These are phyloP conservation scores for Colletotrichum sublineola DNA, from an alignment of 2,329 filamentous ascomycete species.

Conservation along the genomic window DNA sequence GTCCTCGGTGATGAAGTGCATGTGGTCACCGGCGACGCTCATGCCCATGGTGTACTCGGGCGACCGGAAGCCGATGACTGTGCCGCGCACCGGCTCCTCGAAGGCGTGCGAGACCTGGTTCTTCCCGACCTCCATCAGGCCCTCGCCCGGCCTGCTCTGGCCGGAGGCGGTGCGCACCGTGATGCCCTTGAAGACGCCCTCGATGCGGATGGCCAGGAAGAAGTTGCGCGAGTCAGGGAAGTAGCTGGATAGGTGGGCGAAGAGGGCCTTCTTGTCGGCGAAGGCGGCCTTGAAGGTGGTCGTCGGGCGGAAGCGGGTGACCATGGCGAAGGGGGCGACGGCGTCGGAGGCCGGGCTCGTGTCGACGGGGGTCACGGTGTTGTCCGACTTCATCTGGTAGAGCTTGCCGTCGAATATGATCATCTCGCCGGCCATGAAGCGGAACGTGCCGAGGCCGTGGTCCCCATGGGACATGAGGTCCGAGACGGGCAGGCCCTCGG, in stretches of 20 bases:
- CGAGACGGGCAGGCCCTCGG: constrained; percentile 49
- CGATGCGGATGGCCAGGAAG: constrained; percentile 49
- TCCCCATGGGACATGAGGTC: constrained; percentile 50
- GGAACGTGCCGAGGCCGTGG: constrained; percentile 54
- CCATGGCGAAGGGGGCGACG: constrained; percentile 52
- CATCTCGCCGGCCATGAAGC: constrained; percentile 53
- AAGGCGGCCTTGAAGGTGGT: constrained; percentile 41
- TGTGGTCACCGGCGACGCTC: constrained; percentile 52
- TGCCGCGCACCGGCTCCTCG: constrained; percentile 45
- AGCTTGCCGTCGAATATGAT: constrained; percentile 50
- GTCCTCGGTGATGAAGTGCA: constrained; percentile 53
- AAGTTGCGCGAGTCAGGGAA: constrained; percentile 48
- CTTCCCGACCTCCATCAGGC: constrained; percentile 48
- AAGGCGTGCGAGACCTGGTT: constrained; percentile 50
- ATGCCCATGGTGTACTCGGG: constrained; percentile 51
- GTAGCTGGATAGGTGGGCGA: constrained; percentile 42
- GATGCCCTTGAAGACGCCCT: constrained; percentile 48
- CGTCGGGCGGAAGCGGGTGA: constrained; percentile 50
- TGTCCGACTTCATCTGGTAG: constrained; percentile 54
- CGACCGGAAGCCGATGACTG: constrained; percentile 51
- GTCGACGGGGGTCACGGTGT: constrained; percentile 46
- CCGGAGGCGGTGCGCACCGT: constrained; percentile 51
- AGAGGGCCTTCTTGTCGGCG: constrained; percentile 48
- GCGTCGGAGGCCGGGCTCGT: constrained; percentile 41
- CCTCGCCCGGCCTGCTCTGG: constrained; percentile 47